Base-by-base conservation (phyloP, 257 asterid genomes). In the Rhazya stricta region DNA sequence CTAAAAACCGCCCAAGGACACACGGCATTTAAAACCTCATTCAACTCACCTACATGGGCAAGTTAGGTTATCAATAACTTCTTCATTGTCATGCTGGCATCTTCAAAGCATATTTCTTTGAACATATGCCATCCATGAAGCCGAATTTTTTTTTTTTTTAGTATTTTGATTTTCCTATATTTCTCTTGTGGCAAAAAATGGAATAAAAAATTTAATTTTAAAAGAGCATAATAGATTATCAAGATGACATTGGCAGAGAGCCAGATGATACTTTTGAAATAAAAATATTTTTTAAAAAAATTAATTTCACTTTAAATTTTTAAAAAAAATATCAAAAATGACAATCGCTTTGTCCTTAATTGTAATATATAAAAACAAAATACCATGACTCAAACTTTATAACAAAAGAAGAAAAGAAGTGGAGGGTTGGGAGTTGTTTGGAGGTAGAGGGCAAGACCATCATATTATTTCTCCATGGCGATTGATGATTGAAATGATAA, bases 41-140 rank as follows among this genome's bases (percentile, higher is more conserved):
- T 50, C 48, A 43, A 63, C 74, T 34, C 58, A 19, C 29, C 62
- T 70, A 67, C 45, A 75, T 65, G 83, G 72, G 58, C 82, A 81
- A 79, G 92, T 83, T 91, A 88, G 96, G 97, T 89, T 78, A 88
- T 83, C 96, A 84, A 83, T 89, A 86, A 89, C 84, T 84, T 86
- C 83, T 77, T 67, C 86, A 32, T 79, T 42, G 75, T 61, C 76
- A 79, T 73, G 79, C 81, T 75, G 69, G 23, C 77, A 54, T 63
- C 80, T 72, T 79, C 71, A 76, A 11, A 41, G 68, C 65, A 37
- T 65, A 53, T 46, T 65, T 30, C 69, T 12, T 39, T 53, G 45
- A 13, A 50, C 73, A n/a, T 32, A 60, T 75, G 66, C 6, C 73
- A 63, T n/a, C 42, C 70, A 29, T 58, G 76, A 41, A 21, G 39